Conservation (phyloP, 75 land plant species). For the Pinus tabuliformis region DNA sequence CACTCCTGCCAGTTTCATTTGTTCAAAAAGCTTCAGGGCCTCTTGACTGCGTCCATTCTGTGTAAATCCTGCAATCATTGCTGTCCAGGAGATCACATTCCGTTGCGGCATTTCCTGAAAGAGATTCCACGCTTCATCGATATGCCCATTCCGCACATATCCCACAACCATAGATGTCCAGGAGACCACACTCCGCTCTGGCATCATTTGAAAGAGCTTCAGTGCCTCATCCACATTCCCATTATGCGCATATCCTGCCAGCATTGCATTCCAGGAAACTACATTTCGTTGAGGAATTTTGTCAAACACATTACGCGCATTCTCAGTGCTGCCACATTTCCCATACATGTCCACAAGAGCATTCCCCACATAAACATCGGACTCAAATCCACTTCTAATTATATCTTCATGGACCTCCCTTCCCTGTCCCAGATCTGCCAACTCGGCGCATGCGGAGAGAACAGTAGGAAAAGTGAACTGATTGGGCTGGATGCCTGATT, state of each 20-base stretch:
- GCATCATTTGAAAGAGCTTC: background rate
- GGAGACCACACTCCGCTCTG: background rate
- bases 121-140: background rate
- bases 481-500: slow-evolving; percentile 1
- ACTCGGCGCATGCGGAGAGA: slow-evolving; percentile 34
- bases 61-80: slow-evolving; percentile 3
- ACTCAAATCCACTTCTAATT: slow-evolving; percentile 17
- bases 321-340: slow-evolving; percentile 28
- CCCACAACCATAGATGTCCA: background rate
- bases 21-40: background rate
- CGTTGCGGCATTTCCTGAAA: slow-evolving; percentile 6
- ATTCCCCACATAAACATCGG: slow-evolving; percentile 24
- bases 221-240: background rate
- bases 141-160: background rate
- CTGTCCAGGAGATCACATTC: slow-evolving; percentile 5
- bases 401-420: slow-evolving; percentile 31
- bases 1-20: slow-evolving; percentile 5
- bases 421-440: slow-evolving; percentile 25
- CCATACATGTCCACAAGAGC: slow-evolving; percentile 46
- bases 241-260: background rate
- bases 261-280: slow-evolving; percentile 1
- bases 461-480: slow-evolving; percentile 16
- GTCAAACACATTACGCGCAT: slow-evolving; percentile 24
- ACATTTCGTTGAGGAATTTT: background rate
- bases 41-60: slow-evolving; percentile 4